phyloP scores from a whole-genome alignment of 768 basidiomycete genomes.

The Lactarius psammicola region DNA sequence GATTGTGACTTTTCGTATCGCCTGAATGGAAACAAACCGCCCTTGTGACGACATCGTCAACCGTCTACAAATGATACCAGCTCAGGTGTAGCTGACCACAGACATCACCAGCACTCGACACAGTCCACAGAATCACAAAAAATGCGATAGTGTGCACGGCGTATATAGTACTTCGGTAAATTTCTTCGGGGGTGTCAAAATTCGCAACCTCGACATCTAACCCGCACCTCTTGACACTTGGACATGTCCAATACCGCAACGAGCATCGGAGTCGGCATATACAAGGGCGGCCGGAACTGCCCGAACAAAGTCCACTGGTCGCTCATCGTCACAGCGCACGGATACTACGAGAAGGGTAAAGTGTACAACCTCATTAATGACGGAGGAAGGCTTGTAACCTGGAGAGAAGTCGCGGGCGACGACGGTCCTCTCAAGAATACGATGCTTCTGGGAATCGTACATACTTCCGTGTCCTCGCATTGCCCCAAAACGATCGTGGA shows the following conservation, averaged over 20 bases:
- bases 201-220: background rate
- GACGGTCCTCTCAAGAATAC: background rate
- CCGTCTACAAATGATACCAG: background rate
- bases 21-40: background rate
- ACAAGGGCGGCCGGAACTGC: slow-evolving; percentile 1
- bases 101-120: background rate
- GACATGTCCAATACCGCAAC: slow-evolving; percentile 4
- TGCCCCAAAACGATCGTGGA: background rate
- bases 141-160: background rate
- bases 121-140: slow-evolving; percentile 1
- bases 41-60: background rate
- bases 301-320: slow-evolving; percentile 1
- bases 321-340: background rate
- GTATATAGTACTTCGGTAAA: background rate
- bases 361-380: slow-evolving; percentile 1
- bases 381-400: slow-evolving; percentile 1
- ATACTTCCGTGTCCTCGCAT: background rate
- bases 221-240: background rate
- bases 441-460: background rate
- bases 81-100: background rate
- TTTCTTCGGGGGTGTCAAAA: background rate
- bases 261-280: background rate
- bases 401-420: background rate
- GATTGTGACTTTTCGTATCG: background rate
- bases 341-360: background rate